These are phyloP conservation scores for Saccharomycopsis phalli DNA, from an alignment of 1,139 yeast species.

Conservation along the genomic window DNA sequence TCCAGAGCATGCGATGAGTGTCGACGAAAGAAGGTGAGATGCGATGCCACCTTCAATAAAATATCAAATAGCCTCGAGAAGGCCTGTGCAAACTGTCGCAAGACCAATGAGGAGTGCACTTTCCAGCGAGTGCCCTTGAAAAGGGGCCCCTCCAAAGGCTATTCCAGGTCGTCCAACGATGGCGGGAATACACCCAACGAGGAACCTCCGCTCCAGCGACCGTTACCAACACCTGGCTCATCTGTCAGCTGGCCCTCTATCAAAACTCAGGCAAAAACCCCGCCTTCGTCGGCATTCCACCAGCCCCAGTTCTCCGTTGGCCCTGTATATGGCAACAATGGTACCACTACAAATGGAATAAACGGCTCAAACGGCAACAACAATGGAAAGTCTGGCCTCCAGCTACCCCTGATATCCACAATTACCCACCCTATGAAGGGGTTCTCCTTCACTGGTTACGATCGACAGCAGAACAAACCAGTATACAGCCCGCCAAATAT, in stretches of 20 bases:
- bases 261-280: conserved; percentile 23
- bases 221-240: conserved; percentile 23
- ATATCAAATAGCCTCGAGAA: conserved; percentile 38
- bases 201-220: conserved; percentile 19
- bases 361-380: neutral
- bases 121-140: conserved; percentile 64
- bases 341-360: conserved; percentile 23
- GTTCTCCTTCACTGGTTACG: neutral
- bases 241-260: too few species aligned
- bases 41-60: conserved; percentile 47
- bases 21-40: conserved; percentile 27
- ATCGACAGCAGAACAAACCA: neutral
- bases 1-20: conserved; percentile 57
- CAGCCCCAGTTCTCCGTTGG: conserved; percentile 13
- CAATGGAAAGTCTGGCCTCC: neutral
- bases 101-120: conserved; percentile 46
- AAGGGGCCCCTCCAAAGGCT: conserved; percentile 73
- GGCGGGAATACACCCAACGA: neutral
- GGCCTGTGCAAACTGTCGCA: conserved; percentile 49
- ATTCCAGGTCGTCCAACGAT: conserved; percentile 29
- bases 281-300: conserved; percentile 21
- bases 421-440: conserved; percentile 10
- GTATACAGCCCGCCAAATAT: neutral
- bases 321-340: conserved; percentile 23
- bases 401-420: conserved; percentile 11